A percentile compares a stretch with the other conserved stretches of the same genome.
Evolutionary conservation across 495 filamentous ascomycete genomes (phyloP).

Genomic region (Penicillium canescens): DNA sequence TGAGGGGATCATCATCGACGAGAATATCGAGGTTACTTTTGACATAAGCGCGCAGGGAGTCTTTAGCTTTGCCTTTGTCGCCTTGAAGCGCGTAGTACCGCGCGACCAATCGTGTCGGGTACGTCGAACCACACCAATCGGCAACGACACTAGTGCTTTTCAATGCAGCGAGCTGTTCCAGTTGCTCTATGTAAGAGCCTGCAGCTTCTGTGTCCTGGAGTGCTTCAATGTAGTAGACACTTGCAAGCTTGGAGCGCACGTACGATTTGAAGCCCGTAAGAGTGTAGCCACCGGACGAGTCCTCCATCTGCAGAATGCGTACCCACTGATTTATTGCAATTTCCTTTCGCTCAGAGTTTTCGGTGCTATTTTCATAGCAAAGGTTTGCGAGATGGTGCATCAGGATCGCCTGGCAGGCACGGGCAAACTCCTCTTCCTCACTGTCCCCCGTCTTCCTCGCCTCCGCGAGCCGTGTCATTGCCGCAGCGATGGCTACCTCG

Average conservation of each 20-base stretch:
- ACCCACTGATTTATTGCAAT: slow-evolving; percentile 9
- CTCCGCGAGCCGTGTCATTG: neutral
- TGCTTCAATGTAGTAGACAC: slow-evolving; percentile 2
- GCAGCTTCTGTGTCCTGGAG: neutral
- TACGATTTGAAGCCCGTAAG: neutral
- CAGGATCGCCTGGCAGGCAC: slow-evolving; percentile 6
- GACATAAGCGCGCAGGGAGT: slow-evolving; percentile 28
- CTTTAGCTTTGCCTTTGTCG: slow-evolving; percentile 22
- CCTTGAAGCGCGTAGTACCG: slow-evolving; percentile 30
- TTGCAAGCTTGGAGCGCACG: neutral
- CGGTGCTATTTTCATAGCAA: slow-evolving; percentile 2
- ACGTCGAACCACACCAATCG: neutral
- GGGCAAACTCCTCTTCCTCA: neutral
- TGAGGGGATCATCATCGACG: slow-evolving; percentile 42
- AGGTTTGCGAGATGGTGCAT: slow-evolving; percentile 10
- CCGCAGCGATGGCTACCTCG: slow-evolving; percentile 3
- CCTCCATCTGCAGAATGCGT: slow-evolving; percentile 7
- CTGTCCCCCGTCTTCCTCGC: neutral
- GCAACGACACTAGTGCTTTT: neutral
- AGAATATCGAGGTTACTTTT: slow-evolving; percentile 40
- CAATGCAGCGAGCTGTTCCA: neutral
- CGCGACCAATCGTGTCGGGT: slow-evolving; percentile 16
- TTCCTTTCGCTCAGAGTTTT: neutral
- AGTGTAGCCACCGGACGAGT: neutral
- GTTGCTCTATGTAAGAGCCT: neutral